Conservation (phyloP, 495 filamentous ascomycete species). For the Penicillium waksmanii region DNA sequence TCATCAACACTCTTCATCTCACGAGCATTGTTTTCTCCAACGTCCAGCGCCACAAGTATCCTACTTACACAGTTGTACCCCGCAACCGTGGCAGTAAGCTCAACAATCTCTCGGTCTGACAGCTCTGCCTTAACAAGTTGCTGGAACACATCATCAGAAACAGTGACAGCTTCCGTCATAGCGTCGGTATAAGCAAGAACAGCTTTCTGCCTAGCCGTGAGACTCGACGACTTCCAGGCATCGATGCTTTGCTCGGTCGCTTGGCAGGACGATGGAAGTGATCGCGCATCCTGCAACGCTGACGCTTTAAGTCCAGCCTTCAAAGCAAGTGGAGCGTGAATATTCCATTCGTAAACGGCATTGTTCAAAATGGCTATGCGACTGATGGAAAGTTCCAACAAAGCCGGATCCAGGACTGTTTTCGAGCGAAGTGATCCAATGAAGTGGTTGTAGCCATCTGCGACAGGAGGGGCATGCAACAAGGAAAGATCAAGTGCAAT, state of each 20-base stretch:
- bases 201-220: constrained; percentile 59
- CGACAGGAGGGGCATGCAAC: constrained; percentile 3
- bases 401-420: not conserved
- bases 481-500: not conserved
- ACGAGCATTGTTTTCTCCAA: constrained; percentile 34
- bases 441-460: constrained; percentile 5
- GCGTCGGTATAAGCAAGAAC: constrained; percentile 66
- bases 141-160: constrained; percentile 59
- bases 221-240: constrained; percentile 21
- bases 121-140: constrained; percentile 41
- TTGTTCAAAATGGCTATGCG: constrained; percentile 66
- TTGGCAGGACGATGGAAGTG: constrained; percentile 21
- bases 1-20: constrained; percentile 13
- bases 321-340: constrained; percentile 62
- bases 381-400: constrained; percentile 6
- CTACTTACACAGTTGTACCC: constrained; percentile 78
- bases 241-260: constrained; percentile 25
- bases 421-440: constrained; percentile 8
- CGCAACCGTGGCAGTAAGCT: constrained; percentile 70
- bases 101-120: constrained; percentile 57
- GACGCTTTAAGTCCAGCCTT: constrained; percentile 20
- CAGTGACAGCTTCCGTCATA: constrained; percentile 63
- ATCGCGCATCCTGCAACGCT: constrained; percentile 40
- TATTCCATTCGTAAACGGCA: constrained; percentile 71
- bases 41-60: constrained; percentile 76